Conservation (phyloP, 768 basidiomycete species). For the Amanita jacksonii region DNA sequence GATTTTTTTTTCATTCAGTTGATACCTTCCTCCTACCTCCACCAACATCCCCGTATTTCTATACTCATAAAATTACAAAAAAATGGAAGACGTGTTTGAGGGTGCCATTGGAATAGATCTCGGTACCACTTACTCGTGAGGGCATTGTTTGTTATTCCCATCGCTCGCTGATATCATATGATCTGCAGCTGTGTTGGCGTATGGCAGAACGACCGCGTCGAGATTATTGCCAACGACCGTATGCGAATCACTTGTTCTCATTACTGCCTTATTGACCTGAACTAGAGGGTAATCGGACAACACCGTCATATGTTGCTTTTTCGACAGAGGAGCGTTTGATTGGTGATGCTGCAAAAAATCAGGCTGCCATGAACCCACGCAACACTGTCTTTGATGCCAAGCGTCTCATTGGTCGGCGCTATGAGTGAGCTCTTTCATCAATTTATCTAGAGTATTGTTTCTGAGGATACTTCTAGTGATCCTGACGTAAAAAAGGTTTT, state of each 20-base stretch:
- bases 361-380: constrained; percentile 98
- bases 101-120: constrained; percentile 97
- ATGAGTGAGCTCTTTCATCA: constrained; percentile 49
- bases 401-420: constrained; percentile 96
- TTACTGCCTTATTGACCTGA: constrained; percentile 10
- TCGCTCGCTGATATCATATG: constrained; percentile 9
- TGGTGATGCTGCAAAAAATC: constrained; percentile 98
- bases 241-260: constrained; percentile 22
- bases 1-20: constrained; percentile 42
- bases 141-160: constrained; percentile 12
- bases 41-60: constrained; percentile 25
- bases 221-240: constrained; percentile 98
- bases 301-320: constrained; percentile 99
- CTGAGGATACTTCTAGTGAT: constrained; percentile 39
- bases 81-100: constrained; percentile 90
- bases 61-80: constrained; percentile 34
- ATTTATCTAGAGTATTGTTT: constrained; percentile 6
- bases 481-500: constrained; percentile 88
- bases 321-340: constrained; percentile 93
- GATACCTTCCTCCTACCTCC: constrained; percentile 30
- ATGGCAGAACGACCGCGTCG: constrained; percentile 99
- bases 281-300: constrained; percentile 94
- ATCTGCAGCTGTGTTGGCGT: constrained; percentile 86
- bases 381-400: constrained; percentile 99
- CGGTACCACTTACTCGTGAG: constrained; percentile 94